A percentile compares a stretch with the other conserved stretches of the same genome.
Evolutionary conservation across 768 basidiomycete genomes (phyloP).

Genomic region (Kwoniella botswanensis): DNA sequence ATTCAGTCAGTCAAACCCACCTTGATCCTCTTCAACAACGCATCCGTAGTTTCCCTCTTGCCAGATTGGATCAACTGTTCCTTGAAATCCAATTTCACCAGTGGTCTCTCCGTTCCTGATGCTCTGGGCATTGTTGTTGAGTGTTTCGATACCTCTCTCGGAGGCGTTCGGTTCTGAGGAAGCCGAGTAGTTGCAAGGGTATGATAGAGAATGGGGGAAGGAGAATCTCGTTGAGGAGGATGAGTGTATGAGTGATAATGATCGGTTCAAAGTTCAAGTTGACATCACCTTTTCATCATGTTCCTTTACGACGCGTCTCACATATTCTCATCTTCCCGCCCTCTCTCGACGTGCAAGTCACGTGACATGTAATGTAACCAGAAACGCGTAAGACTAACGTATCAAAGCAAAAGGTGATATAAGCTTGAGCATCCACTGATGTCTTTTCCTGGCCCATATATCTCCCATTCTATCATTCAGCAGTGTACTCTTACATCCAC

Average conservation of each 20-base stretch:
- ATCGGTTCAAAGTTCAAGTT: constrained; percentile 2
- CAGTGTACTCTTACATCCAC: neutral
- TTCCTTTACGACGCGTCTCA: constrained; percentile 26
- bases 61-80: constrained; percentile 82
- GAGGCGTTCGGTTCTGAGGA: neutral
- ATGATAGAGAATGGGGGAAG: neutral
- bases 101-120: neutral
- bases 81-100: constrained; percentile 65
- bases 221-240: neutral
- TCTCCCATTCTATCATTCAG: neutral
- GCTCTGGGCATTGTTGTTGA: constrained; percentile 8
- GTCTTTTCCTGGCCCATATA: neutral
- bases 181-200: neutral
- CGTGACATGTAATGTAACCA: constrained; percentile 12
- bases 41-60: constrained; percentile 70
- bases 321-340: too few species aligned
- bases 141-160: neutral
- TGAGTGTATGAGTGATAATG: constrained; percentile 4
- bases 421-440: neutral
- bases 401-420: neutral
- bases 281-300: constrained; percentile 21
- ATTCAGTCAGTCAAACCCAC: constrained; percentile 38
- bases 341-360: neutral
- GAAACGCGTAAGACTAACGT: neutral
- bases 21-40: constrained; percentile 83